Evolutionary conservation across 2,329 filamentous ascomycete genomes (phyloP), one percentile per base, ranked within the genome.

Genomic region (Metarhizium humberi): DNA sequence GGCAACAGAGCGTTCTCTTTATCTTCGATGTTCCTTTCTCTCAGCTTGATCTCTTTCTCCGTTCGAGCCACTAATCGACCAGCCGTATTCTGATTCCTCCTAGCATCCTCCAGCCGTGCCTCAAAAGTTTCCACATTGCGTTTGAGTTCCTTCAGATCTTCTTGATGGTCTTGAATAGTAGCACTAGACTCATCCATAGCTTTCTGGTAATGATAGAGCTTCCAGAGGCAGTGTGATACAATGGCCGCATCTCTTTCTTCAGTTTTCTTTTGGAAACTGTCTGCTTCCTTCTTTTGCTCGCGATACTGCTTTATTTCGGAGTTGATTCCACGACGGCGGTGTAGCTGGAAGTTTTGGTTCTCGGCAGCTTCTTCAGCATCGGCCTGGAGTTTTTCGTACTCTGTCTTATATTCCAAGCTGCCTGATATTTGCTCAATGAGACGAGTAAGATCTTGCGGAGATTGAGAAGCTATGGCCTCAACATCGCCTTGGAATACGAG

Each of bases 401-500:
- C 91, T 10, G 85, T 82, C 72, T 97, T 97, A 73, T 92, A 90
- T 64, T 99, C 94, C 52, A 97, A 73, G 70, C 92, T 96, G 49
- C 94, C 94, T 1, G 92, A 97, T 59, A 99, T 97, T 71, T 97
- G 94, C 73, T 99, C 94, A 55, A 99, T 95, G 52, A 99, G 76
- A 52, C 90, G 83, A 0, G 94, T 99, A 43, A 99, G 81, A 65
- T 97, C 94, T 63, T 91, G 92, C 0, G 94, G 91, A 1, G 91
- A 95, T 69, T 97, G 94, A 7, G 91, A 91, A 2, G 94, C 95
- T 66, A 99, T 96, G 29, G 91, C 89, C 71, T 99, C 94, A 18
- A 99, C 92, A 68, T 99, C 94, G 61, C 94, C 95, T 71, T 99
- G 94, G 69, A 99, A 99, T 40, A 99, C 94, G 5, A 99, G 81